A percentile compares a stretch with the other conserved stretches of the same genome.
phyloP scores from a whole-genome alignment of 192 early-diverging fungal genomes.

The Backusella circina region DNA sequence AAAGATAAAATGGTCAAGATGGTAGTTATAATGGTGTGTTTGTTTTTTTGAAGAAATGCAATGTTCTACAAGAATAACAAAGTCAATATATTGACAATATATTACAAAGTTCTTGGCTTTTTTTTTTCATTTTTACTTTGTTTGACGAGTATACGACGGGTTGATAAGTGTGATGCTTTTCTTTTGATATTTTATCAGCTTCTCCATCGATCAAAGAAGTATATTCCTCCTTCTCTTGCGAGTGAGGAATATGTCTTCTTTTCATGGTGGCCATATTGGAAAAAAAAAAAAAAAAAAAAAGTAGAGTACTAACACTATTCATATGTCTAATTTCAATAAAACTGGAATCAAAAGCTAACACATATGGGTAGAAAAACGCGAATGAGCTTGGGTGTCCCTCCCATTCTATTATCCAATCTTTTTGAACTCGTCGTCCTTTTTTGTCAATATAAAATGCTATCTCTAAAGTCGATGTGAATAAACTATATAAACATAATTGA shows the following conservation, averaged over 20 bases:
- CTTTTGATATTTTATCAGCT: neutral
- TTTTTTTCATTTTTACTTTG: slow-evolving; percentile 34
- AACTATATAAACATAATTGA: neutral
- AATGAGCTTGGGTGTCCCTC: slow-evolving; percentile 83
- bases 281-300: neutral
- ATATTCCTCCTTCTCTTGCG: neutral
- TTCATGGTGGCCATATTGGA: neutral
- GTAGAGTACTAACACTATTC: slow-evolving; percentile 56
- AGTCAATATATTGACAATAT: neutral
- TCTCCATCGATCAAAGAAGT: neutral
- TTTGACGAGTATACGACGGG: slow-evolving; percentile 41
- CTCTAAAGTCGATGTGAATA: slow-evolving; percentile 44
- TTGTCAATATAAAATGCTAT: slow-evolving; percentile 92
- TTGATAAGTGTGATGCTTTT: slow-evolving; percentile 14
- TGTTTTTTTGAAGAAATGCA: slow-evolving; percentile 44
- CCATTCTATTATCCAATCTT: slow-evolving; percentile 85
- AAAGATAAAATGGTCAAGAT: slow-evolving; percentile 60
- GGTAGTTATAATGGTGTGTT: slow-evolving; percentile 43
- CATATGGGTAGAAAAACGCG: slow-evolving; percentile 76
- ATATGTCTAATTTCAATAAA: slow-evolving; percentile 90
- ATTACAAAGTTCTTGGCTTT: slow-evolving; percentile 1
- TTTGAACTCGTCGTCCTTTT: slow-evolving; percentile 69
- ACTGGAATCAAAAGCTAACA: slow-evolving; percentile 85
- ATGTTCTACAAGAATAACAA: slow-evolving; percentile 23
- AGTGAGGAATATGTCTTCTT: slow-evolving; percentile 17